These are phyloP conservation scores for Oryza glaberrima DNA, from an alignment of 176 grass and related monocot genomes.

Conservation along the genomic window DNA sequence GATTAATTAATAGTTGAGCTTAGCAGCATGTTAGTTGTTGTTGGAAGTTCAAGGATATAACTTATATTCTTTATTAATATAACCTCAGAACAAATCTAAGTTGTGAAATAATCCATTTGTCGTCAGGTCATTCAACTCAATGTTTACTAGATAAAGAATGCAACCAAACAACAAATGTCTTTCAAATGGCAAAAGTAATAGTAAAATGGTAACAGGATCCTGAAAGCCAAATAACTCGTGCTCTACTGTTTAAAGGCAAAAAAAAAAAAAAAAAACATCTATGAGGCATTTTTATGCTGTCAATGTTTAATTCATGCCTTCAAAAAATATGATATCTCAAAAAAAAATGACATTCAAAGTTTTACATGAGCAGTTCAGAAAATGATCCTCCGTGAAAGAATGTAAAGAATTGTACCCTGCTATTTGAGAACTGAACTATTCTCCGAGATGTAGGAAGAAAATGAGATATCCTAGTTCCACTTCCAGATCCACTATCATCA, in stretches of 20 bases:
- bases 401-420: slow-evolving; percentile 57
- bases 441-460: slow-evolving; percentile 87
- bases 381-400: slow-evolving; percentile 22
- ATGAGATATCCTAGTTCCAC: slow-evolving; percentile 80
- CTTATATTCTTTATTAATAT: slow-evolving; percentile 6
- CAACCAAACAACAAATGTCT: neutral
- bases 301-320: neutral
- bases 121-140: neutral
- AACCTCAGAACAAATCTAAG: neutral
- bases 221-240: neutral
- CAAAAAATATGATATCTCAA: neutral
- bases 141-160: neutral
- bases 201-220: neutral
- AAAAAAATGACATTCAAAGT: neutral
- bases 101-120: neutral
- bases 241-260: neutral
- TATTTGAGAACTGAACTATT: slow-evolving; percentile 97
- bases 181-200: neutral
- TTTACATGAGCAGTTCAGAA: neutral
- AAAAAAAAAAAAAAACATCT: neutral
- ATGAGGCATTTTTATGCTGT: neutral
- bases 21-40: neutral
- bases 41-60: neutral
- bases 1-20: slow-evolving; percentile 1
- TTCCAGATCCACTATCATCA: slow-evolving; percentile 59